Base-by-base conservation (phyloP, 352 stramenopile genomes). In the Globisporangium camurandrum region DNA sequence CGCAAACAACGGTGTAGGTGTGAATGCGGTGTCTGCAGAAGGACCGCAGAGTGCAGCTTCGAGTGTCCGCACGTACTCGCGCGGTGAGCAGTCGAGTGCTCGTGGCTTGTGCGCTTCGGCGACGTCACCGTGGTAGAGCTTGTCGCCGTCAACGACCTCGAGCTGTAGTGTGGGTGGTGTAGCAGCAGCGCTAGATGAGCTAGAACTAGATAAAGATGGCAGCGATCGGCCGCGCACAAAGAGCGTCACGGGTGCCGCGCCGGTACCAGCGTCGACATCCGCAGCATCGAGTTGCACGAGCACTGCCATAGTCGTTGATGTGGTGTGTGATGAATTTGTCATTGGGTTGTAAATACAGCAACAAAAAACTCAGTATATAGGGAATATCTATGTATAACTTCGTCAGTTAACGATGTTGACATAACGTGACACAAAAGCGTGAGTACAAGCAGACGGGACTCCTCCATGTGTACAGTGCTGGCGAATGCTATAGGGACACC, bases 71-170 rank as follows among this genome's bases (percentile, higher is more conserved):
- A 80, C 45, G 38, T 68, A 84, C 30, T 67, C 62, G 7, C 14
- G 20, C 0, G 51, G 46, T 0, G 67, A 67, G 54, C 72, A 84
- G 42, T 72, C 59, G 26, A 84, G 62, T 12, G 69, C 67, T 11
- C 40, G 56, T 0, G 69, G 72, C 34, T 75, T 79, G 46, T 84
- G 54, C 49, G 27, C 26, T 11, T 64, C 52, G 0, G 60, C 40
- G 24, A 84, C 53, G 3, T 69, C 39, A 7, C 56, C 53, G 22
- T 54, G 49, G 50, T 61, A 79, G 30, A 79, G 48, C n/a, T 28
- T 46, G 33, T 57, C 52, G 1, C 62, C 62, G 10, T 69, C 52
- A 7, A 71, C 16, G 6, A 79, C 30, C 22, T 67, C 54, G 23
- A 84, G n/a, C 3, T 54, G 31, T 10, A 84, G 39, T 41, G 22